Evolutionary conservation across 2,329 filamentous ascomycete species (phyloP).

Genomic region (Colletotrichum cereale): DNA sequence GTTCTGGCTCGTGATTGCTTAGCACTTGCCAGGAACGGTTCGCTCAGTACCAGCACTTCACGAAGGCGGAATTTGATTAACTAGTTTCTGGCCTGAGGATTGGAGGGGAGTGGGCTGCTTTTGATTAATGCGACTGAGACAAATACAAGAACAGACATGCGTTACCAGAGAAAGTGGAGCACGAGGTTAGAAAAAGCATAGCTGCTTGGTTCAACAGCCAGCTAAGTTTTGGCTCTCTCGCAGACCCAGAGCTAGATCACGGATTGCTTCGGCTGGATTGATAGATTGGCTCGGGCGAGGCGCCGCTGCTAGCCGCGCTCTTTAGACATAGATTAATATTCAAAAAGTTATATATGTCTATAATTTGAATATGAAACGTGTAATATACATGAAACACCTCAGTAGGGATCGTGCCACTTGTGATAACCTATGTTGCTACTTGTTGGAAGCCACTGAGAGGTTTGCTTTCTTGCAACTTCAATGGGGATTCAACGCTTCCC

Average conservation of each 20-base stretch:
- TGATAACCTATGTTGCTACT: neutral
- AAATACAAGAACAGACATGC: neutral
- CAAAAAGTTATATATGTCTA: neutral
- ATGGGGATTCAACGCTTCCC: neutral
- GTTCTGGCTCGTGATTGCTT: conserved; percentile 1
- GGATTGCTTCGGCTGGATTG: neutral
- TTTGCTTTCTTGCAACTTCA: neutral
- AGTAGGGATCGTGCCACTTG: neutral
- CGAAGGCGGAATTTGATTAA: neutral
- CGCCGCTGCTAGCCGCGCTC: neutral
- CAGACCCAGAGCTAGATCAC: too few relatives aligned
- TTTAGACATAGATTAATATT: neutral
- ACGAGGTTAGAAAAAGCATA: neutral
- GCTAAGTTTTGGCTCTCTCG: neutral
- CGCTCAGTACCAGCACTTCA: neutral
- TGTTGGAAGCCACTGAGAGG: neutral
- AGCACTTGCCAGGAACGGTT: neutral
- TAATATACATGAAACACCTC: neutral
- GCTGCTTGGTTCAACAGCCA: neutral
- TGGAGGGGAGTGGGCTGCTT: neutral
- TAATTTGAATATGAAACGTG: neutral
- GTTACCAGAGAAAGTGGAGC: neutral
- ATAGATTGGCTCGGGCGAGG: neutral
- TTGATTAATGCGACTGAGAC: neutral
- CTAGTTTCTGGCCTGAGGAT: too few relatives aligned